A percentile compares a stretch with the other conserved stretches of the same genome.
phyloP scores from a whole-genome alignment of 1,284 basidiomycete species.

The Anthracocystis panici-leucophaei region DNA sequence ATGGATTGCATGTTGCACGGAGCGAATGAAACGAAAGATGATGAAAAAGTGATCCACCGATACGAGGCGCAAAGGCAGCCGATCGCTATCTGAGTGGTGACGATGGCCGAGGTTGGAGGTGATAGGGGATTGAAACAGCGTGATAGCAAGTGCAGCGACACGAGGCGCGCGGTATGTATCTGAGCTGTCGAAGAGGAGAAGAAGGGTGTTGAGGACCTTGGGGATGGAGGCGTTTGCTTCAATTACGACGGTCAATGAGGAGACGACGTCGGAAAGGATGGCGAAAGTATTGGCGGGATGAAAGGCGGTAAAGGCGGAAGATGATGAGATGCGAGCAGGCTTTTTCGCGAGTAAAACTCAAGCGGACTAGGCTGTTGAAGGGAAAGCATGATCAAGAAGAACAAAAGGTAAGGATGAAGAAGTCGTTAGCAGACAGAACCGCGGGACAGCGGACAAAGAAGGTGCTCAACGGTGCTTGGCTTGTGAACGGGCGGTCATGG shows the following conservation, averaged over 20 bases:
- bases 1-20: slow-evolving; percentile 26
- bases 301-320: slow-evolving; percentile 25
- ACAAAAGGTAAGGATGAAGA: background rate
- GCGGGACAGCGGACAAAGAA: background rate
- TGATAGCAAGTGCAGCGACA: slow-evolving; percentile 46
- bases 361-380: slow-evolving; percentile 64
- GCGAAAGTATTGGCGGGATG: slow-evolving; percentile 14
- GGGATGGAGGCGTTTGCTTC: slow-evolving; percentile 6
- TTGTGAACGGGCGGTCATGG: background rate
- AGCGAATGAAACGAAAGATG: background rate
- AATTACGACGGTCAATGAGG: background rate
- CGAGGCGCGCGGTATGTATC: slow-evolving; percentile 48
- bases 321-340: slow-evolving; percentile 47
- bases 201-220: background rate
- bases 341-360: slow-evolving; percentile 67
- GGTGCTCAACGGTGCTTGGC: background rate
- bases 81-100: slow-evolving; percentile 10
- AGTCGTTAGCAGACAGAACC: slow-evolving; percentile 14
- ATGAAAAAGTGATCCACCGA: background rate
- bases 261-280: slow-evolving; percentile 3
- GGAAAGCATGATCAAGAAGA: slow-evolving; percentile 6
- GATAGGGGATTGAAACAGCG: background rate
- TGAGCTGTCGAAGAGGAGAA: background rate
- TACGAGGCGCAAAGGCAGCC: slow-evolving; percentile 25
- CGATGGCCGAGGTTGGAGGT: background rate